These are phyloP conservation scores for Pleomassaria siparia DNA, from an alignment of 2,329 filamentous ascomycete species.

Conservation along the genomic window DNA sequence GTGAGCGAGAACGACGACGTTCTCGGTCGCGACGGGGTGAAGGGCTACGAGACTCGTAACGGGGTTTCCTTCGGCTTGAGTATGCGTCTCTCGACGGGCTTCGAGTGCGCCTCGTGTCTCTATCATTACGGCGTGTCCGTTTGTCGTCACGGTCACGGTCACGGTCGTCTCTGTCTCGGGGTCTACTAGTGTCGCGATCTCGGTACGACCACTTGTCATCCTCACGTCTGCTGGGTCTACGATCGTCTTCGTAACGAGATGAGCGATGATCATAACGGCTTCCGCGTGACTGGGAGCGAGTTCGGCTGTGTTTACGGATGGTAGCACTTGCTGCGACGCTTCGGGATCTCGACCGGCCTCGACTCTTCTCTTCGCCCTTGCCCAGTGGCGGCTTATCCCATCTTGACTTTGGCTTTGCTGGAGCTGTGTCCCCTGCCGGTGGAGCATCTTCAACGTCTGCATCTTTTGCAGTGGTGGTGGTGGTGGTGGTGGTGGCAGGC, in stretches of 20 bases:
- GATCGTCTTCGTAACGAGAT: constrained; percentile 20
- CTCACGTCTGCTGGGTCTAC: constrained; percentile 13
- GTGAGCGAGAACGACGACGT: constrained; percentile 17
- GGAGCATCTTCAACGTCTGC: constrained; percentile 27
- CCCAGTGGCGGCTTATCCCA: constrained; percentile 30
- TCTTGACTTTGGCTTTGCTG: constrained; percentile 15
- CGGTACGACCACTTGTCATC: constrained; percentile 15
- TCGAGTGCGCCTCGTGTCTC: constrained; percentile 20
- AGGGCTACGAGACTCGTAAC: constrained; percentile 29
- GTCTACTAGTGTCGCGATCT: constrained; percentile 25
- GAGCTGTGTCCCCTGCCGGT: constrained; percentile 16
- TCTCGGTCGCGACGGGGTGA: constrained; percentile 29
- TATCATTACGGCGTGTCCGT: constrained; percentile 29
- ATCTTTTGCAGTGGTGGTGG: constrained; percentile 23
- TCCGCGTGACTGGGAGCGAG: constrained; percentile 35
- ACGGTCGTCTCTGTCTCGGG: constrained; percentile 26
- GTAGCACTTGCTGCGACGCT: constrained; percentile 28
- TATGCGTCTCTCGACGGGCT: constrained; percentile 35
- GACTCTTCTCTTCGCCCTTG: constrained; percentile 24
- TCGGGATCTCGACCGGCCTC: constrained; percentile 33
- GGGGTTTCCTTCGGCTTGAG: constrained; percentile 30
- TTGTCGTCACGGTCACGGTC: constrained; percentile 24
- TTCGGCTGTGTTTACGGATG: constrained; percentile 30
- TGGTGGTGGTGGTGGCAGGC: constrained; percentile 8
- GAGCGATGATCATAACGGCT: constrained; percentile 33